These are phyloP conservation scores for Alternaria sp. DNA, from an alignment of 2,329 filamentous ascomycete genomes.

Conservation along the genomic window DNA sequence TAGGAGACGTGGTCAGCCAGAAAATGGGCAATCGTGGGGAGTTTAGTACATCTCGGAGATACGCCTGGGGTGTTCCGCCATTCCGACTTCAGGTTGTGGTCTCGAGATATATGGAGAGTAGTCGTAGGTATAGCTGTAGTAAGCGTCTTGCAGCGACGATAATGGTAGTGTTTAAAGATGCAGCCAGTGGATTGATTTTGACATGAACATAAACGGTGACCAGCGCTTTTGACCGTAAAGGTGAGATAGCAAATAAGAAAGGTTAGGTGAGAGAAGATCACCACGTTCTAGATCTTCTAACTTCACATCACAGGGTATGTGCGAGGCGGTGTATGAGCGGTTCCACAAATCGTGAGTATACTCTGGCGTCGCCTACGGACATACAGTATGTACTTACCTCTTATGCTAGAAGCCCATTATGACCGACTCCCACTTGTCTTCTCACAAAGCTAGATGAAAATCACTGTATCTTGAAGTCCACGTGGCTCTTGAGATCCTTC, in stretches of 20 bases:
- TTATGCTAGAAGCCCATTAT: background rate
- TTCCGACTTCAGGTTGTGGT: background rate
- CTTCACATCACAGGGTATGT: background rate
- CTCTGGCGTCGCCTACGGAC: background rate
- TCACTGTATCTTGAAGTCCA: background rate
- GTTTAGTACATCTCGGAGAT: background rate
- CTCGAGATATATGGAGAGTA: background rate
- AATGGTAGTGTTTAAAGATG: too few relatives aligned
- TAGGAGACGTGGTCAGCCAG: background rate
- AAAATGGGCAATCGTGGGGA: background rate
- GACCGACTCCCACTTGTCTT: background rate
- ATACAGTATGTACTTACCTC: background rate
- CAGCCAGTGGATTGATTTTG: background rate
- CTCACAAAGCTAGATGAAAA: background rate
- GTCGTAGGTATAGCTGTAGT: background rate
- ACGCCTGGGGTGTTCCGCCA: background rate
- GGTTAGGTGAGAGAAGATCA: background rate
- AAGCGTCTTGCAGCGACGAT: too few relatives aligned
- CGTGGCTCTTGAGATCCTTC: background rate
- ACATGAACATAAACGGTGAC: background rate
- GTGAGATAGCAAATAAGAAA: background rate
- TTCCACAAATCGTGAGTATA: too few relatives aligned
- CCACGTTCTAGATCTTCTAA: background rate
- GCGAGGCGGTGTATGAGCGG: background rate
- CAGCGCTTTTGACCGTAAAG: background rate